Conservation (phyloP, 2,329 filamentous ascomycete genomes). For the Periconia macrospinosa region DNA sequence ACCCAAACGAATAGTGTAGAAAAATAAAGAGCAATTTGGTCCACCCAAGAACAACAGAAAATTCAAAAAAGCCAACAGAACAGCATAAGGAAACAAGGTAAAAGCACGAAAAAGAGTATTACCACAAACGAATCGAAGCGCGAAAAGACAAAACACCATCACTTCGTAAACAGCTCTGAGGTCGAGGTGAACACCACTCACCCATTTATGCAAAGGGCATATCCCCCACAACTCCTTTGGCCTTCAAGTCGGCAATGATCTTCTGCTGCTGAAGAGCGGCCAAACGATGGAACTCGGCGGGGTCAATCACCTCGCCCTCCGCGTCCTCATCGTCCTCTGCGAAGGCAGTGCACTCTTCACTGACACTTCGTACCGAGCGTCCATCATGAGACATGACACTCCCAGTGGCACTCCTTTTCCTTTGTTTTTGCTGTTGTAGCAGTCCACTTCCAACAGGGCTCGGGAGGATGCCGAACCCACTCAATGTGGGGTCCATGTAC, state of each 20-base stretch:
- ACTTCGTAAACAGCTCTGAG: neutral
- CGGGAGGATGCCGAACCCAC: neutral
- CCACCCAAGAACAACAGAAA: neutral
- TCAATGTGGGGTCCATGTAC: neutral
- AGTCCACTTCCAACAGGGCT: neutral
- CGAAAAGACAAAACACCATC: neutral
- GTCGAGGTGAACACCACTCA: neutral
- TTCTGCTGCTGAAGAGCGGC: neutral
- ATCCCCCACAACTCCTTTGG: neutral
- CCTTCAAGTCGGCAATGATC: neutral
- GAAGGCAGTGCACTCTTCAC: neutral
- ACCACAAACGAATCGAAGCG: neutral
- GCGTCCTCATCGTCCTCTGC: conserved; percentile 2
- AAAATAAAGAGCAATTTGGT: neutral
- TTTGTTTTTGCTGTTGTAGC: neutral
- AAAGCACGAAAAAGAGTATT: neutral
- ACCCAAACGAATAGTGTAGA: neutral
- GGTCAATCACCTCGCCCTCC: neutral
- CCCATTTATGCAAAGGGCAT: neutral
- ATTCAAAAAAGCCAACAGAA: neutral
- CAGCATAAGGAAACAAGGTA: neutral
- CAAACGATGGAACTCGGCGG: neutral
- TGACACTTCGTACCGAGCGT: neutral
- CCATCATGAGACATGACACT: neutral
- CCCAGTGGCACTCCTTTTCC: neutral